phyloP scores from a whole-genome alignment of 805 yeast genomes.

The Candida wancherniae region DNA sequence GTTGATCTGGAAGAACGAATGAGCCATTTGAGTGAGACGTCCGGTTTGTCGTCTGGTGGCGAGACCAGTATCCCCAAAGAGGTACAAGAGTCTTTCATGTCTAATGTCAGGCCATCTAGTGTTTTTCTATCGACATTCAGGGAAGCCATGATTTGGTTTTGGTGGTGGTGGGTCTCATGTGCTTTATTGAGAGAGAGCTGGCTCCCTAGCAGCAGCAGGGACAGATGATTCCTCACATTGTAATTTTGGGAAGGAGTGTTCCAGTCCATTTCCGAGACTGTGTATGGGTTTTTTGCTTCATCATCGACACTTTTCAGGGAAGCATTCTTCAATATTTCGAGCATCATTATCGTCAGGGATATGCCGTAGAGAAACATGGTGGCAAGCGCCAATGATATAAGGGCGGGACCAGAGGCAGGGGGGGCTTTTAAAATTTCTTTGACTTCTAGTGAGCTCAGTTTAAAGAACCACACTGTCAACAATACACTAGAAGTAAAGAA shows the following conservation, averaged over 20 bases:
- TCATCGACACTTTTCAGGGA: background rate
- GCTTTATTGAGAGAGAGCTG: constrained; percentile 8
- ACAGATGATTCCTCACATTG: too few relatives aligned
- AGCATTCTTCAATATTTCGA: background rate
- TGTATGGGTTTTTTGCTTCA: too few relatives aligned
- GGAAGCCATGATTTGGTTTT: too few relatives aligned
- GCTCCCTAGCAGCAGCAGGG: constrained; percentile 3
- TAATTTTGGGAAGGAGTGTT: too few relatives aligned
- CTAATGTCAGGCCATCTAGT: constrained; percentile 3
- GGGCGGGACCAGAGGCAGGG: too few relatives aligned
- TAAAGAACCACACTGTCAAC: too few relatives aligned
- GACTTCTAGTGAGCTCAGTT: too few relatives aligned
- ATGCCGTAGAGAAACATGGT: constrained; percentile 2
- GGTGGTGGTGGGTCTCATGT: too few relatives aligned
- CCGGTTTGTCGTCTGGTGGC: constrained; percentile 2
- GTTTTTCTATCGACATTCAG: background rate
- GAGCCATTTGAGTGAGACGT: constrained; percentile 8
- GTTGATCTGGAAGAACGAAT: constrained; percentile 11
- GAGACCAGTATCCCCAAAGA: constrained; percentile 4
- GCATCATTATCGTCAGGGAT: constrained; percentile 1
- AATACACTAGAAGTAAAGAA: too few relatives aligned
- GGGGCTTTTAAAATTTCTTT: too few relatives aligned
- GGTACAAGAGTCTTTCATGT: constrained; percentile 8
- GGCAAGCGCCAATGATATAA: background rate
- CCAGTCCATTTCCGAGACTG: too few relatives aligned